Evolutionary conservation across 2,329 filamentous ascomycete genomes (phyloP), one percentile per base, ranked within the genome.

Genomic region (Xylariaceae sp.): DNA sequence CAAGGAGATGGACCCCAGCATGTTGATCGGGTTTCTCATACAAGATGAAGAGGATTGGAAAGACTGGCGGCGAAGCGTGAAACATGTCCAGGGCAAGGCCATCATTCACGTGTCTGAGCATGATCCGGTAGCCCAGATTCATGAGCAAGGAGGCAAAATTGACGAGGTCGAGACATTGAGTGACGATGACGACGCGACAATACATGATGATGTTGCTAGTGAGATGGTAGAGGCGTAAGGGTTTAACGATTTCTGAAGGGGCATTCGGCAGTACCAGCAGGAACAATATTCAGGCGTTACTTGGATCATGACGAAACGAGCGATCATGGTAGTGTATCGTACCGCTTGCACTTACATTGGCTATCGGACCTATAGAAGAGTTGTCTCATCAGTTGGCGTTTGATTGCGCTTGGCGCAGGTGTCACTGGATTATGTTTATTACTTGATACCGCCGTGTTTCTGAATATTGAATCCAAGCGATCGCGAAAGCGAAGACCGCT

Each of bases 1-100:
- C 37, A 81, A 82, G 44, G 90, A 97, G 59, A 93, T 98, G 87
- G 93, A 98, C 56, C 93, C 93, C 0, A 96, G 89, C 58, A 98
- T 98, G 93, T 69, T 98, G 32, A 87, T 98, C 50, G 91, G 89
- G 4, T 97, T 97, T 57, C 68, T 98, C 28, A 89, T 98, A 47
- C 78, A 76, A 31, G 80, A 87, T 43, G 83, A 91, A 53, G 76
- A 83, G 33, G 93, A 98, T 52, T 97, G 91, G 85, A 68, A 76
- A 30, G 76, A 80, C 39, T 97, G 90, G 90, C 85, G 87, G 57
- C 72, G 78, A 44, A 77, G 80, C n/a, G 75, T 95, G 2, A 80
- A 80, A 52, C 79, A 85, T 52, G 81, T 86, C 8, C 81, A 87
- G 53, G 87, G 87, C 17, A 96, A 95, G 63, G 74, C 82, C 6